A percentile compares a stretch with the other conserved stretches of the same genome.
phyloP scores from a whole-genome alignment of 1,139 yeast genomes.

The Blastobotrys serpentis region DNA sequence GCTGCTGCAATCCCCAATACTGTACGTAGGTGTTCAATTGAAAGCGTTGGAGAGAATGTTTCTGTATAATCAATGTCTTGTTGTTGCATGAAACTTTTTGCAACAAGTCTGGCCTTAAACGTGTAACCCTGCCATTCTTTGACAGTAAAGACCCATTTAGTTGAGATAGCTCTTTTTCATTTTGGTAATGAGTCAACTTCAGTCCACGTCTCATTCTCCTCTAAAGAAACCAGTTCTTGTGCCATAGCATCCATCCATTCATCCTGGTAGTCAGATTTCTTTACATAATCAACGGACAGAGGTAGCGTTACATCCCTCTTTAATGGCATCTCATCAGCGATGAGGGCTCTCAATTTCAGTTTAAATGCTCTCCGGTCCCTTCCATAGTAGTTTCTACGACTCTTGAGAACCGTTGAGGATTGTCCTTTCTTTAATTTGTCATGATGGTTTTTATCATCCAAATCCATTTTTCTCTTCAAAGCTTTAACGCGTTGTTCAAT shows the following conservation, averaged over 20 bases:
- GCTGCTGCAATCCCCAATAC: neutral
- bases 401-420: neutral
- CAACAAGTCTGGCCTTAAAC: constrained; percentile 5
- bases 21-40: neutral
- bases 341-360: neutral
- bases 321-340: neutral
- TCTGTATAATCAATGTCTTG: neutral
- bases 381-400: neutral
- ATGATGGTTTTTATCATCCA: neutral
- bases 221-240: neutral
- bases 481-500: neutral
- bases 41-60: constrained; percentile 1
- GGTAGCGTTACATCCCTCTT: constrained; percentile 1
- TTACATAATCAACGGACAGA: neutral
- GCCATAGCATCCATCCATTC: constrained; percentile 2
- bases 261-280: neutral
- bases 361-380: neutral
- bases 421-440: neutral
- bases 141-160: neutral
- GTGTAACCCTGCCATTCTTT: neutral
- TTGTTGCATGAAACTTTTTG: neutral
- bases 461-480: neutral
- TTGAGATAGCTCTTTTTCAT: neutral
- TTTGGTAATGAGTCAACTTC: neutral
- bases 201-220: neutral